Percentiles rank a stretch among this genome's conserved stretches.
phyloP scores from a whole-genome alignment of 768 basidiomycete species.

The Lactarius sanguifluus region DNA sequence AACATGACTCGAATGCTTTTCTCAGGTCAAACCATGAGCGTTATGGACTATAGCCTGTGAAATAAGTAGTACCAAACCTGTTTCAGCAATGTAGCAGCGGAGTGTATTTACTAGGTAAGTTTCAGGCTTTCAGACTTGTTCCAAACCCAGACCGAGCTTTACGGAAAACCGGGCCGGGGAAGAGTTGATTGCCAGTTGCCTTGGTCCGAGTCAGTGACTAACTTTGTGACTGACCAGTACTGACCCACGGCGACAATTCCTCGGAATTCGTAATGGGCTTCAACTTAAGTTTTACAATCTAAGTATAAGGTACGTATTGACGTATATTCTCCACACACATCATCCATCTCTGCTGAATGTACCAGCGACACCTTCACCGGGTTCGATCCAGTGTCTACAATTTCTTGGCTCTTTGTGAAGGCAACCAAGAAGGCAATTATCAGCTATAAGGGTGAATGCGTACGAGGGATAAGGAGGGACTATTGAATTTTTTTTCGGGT shows the following conservation, averaged over 20 bases:
- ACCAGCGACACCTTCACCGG: conserved; percentile 52
- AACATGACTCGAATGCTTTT: not conserved
- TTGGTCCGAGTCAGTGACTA: not conserved
- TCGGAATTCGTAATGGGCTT: conserved; percentile 16
- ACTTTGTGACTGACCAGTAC: too few species aligned
- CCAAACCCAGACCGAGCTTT: not conserved
- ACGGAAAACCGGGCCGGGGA: not conserved
- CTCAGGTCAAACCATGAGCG: not conserved
- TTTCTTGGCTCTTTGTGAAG: conserved; percentile 28
- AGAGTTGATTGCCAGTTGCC: not conserved
- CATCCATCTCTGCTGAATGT: conserved; percentile 27
- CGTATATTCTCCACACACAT: not conserved
- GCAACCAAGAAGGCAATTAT: conserved; percentile 62
- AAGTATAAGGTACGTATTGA: conserved; percentile 16
- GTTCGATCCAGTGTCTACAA: conserved; percentile 37
- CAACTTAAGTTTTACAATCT: conserved; percentile 21
- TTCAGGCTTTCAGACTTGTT: not conserved
- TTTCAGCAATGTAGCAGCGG: not conserved
- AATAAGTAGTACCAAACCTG: not conserved
- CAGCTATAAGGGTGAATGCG: conserved; percentile 57
- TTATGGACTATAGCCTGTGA: not conserved
- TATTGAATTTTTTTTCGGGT: conserved; percentile 20
- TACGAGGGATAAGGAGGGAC: conserved; percentile 60
- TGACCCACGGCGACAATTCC: conserved; percentile 3
- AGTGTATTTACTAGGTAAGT: not conserved